Conservation (phyloP, 495 filamentous ascomycete species). For the Penicillium canescens region DNA sequence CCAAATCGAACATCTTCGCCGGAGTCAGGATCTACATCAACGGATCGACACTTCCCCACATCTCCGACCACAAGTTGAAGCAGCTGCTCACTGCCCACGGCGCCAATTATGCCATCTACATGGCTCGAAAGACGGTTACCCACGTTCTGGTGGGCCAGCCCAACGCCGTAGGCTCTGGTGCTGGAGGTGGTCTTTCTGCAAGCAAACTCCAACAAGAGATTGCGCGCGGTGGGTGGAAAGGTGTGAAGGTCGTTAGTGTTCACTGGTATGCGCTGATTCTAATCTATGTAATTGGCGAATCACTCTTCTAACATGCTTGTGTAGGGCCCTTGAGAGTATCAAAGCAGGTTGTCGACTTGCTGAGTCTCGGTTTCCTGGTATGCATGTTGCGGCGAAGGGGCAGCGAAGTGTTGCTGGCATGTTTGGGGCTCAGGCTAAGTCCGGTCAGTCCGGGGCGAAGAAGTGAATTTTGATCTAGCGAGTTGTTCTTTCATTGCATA, state of each 20-base stretch:
- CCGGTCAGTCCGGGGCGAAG: neutral
- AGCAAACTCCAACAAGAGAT: constrained; percentile 86
- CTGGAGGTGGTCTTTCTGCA: constrained; percentile 77
- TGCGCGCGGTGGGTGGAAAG: constrained; percentile 51
- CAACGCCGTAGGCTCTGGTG: constrained; percentile 46
- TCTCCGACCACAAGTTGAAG: constrained; percentile 88
- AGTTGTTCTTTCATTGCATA: neutral
- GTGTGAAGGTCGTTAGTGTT: constrained; percentile 77
- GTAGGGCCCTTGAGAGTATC: constrained; percentile 76
- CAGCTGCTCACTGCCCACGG: constrained; percentile 73
- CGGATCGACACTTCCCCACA: constrained; percentile 74
- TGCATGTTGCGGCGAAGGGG: constrained; percentile 58
- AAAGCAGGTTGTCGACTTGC: constrained; percentile 70
- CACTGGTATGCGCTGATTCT: constrained; percentile 66
- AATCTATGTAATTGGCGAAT: constrained; percentile 1
- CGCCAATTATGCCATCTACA: constrained; percentile 62
- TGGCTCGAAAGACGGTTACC: constrained; percentile 73
- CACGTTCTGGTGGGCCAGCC: constrained; percentile 80
- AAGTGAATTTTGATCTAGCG: neutral
- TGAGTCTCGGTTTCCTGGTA: constrained; percentile 66
- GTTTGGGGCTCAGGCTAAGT: constrained; percentile 26
- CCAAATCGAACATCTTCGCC: constrained; percentile 54
- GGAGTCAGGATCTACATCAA: constrained; percentile 80
- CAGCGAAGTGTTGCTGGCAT: constrained; percentile 63
- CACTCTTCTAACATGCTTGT: neutral